Base-by-base conservation (phyloP, 345 rosid species). In the Anastatica hierochuntica region DNA sequence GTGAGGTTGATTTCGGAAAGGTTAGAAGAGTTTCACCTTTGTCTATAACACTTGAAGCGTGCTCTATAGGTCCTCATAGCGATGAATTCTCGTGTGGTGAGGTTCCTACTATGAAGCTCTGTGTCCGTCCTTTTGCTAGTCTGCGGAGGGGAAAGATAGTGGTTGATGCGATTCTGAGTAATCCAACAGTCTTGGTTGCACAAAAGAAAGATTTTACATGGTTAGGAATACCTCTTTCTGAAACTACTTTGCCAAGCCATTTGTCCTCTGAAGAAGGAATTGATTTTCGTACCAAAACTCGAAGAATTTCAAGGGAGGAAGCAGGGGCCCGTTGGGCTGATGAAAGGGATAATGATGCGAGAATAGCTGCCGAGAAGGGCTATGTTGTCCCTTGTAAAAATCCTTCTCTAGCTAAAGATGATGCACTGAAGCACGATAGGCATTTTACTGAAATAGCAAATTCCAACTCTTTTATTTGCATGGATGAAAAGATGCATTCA, bases 41-140 rank as follows among this genome's bases (percentile, higher is more conserved):
- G 57, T 79, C 79, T 62, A 74, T 87, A 33, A 90, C 95, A 10
- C 71, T 90, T 65, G 98, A 90, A 64, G 79, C 92, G 1, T 76
- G 79, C 65, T 80, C 89, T 1, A 44, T 74, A 56, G 98, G 98
- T 35, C 88, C 98, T 64, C 88, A 84, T 43, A 9, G 18, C 30
- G 78, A 84, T 49, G 98, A 90, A 27, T 90, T 90, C 43, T 90
- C 98, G 16, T 90, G 95, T 63, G 95, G 88, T 31, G 96, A 90
- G 76, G 84, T 81, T 36, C 80, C 92, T 7, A 74, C 83, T 18
- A 65, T 90, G 81, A 90, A 84, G 68, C 81, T 90, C 29, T 69
- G 89, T 38, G 68, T 87, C 34, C 77, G 55, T 17, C 98, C 98
- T 61, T 87, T 90, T 63, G 82, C 92, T 4, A 87, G 96, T 74